Evolutionary conservation across 2,329 filamentous ascomycete species (phyloP).

Genomic region (Aspergillus piperis): DNA sequence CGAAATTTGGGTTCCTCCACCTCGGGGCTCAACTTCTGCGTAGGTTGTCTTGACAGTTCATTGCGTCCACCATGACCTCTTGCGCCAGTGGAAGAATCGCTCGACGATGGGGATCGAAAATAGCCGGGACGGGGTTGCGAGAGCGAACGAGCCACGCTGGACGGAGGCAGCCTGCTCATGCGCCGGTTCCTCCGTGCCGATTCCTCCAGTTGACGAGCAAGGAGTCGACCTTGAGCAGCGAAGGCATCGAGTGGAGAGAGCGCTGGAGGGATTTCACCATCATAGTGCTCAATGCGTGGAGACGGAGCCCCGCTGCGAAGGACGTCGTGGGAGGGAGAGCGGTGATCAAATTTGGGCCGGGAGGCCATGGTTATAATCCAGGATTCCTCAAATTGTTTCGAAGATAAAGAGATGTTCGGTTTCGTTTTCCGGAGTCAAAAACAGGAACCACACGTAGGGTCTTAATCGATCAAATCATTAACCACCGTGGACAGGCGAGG

Average conservation of each 20-base stretch:
- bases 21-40: conserved; percentile 38
- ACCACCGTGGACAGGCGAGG: conserved; percentile 6
- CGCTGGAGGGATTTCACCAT: conserved; percentile 77
- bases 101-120: conserved; percentile 73
- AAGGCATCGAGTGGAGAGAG: conserved; percentile 95
- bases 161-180: conserved; percentile 80
- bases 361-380: conserved; percentile 49
- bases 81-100: conserved; percentile 39
- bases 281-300: conserved; percentile 70
- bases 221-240: conserved; percentile 82
- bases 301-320: conserved; percentile 63
- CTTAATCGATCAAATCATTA: conserved; percentile 17
- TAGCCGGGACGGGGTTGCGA: conserved; percentile 76
- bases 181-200: conserved; percentile 71
- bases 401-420: conserved; percentile 5
- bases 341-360: conserved; percentile 61
- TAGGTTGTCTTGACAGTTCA: conserved; percentile 41
- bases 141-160: conserved; percentile 80
- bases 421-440: neutral
- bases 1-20: conserved; percentile 53
- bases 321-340: conserved; percentile 58
- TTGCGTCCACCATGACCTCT: conserved; percentile 13
- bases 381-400: conserved; percentile 10
- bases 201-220: conserved; percentile 85
- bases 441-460: neutral